Percentiles rank a stretch among this genome's conserved stretches.
Evolutionary conservation across 2,329 filamentous ascomycete species (phyloP).

Genomic region (Metarhizium guizhouense): DNA sequence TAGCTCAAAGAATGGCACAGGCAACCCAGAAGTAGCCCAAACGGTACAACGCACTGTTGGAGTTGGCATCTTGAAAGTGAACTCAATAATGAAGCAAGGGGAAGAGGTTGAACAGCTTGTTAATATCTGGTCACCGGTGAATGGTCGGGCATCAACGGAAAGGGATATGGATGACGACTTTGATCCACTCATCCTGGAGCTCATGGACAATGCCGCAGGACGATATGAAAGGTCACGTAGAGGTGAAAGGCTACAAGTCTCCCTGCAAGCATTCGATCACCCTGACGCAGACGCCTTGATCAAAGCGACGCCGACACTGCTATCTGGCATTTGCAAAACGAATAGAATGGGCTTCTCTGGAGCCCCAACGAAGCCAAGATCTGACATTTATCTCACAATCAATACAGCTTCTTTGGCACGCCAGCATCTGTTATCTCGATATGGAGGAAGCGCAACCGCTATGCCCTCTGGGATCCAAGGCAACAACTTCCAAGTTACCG

Average conservation of each 20-base stretch:
- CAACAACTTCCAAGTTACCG: slow-evolving; percentile 72
- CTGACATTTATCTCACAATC: slow-evolving; percentile 90
- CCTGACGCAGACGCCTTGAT: slow-evolving; percentile 73
- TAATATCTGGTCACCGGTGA: slow-evolving; percentile 63
- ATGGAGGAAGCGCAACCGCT: slow-evolving; percentile 64
- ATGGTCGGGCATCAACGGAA: slow-evolving; percentile 43
- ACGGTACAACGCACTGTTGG: slow-evolving; percentile 54
- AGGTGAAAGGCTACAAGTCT: slow-evolving; percentile 70
- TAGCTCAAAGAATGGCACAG: slow-evolving; percentile 32
- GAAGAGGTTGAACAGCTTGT: slow-evolving; percentile 69
- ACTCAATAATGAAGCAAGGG: slow-evolving; percentile 60
- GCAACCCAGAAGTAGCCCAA: slow-evolving; percentile 15
- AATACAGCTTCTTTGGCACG: slow-evolving; percentile 69
- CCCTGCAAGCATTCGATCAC: slow-evolving; percentile 68
- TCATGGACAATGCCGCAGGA: slow-evolving; percentile 66
- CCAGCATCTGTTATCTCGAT: slow-evolving; percentile 61
- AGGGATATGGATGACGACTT: slow-evolving; percentile 56
- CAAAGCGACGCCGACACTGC: slow-evolving; percentile 75
- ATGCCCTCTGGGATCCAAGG: slow-evolving; percentile 54
- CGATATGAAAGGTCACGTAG: slow-evolving; percentile 64
- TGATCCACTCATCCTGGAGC: slow-evolving; percentile 61
- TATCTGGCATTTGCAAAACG: slow-evolving; percentile 73
- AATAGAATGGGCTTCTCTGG: slow-evolving; percentile 90
- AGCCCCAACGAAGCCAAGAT: slow-evolving; percentile 77
- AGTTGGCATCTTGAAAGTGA: slow-evolving; percentile 69